Evolutionary conservation across 1,139 yeast genomes (phyloP), one percentile per base, ranked within the genome.

Genomic region (Kodamaea fungicola): DNA sequence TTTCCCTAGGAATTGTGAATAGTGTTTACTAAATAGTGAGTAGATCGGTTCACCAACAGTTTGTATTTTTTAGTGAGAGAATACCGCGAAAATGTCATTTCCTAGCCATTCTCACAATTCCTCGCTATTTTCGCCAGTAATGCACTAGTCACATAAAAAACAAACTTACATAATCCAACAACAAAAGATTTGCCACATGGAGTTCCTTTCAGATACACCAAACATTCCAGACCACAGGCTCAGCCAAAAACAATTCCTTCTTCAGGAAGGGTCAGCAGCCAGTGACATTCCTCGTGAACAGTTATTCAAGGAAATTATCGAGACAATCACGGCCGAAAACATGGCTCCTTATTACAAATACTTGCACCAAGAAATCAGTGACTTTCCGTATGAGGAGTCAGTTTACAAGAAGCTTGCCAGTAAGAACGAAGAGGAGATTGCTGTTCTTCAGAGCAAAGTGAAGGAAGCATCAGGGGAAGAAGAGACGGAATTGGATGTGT

Each of bases 331-430:
- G 46, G 64, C 68, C 24, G 78, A 81, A 33, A 71, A 78, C 46
- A 73, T 88, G 70, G 96, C 88, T 1, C 95, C 97, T n/a, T 85
- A 87, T 57, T 92, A 89, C 62, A 66, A 79, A 51, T 76, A 82
- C 55, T 68, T 92, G 39, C 74, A 74, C 49, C 64, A 74, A 30
- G 82, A 80, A 40, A 67, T 65, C 35, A 73, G 47, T 49, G 55
- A 39, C 23, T 62, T 69, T 51, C 61, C 67, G 13, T 85, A 80
- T 74, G 92, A 89, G 51, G 76, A 81, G 46, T 37, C 55, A 0
- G 51, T 79, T 30, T 84, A 82, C 57, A 59, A 75, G 25, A 49
- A 67, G 31, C 58, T 89, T 51, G 51, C 57, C n/a, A 62, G 58
- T 6, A 69, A 59, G 31, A 92, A 90, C 57, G 76, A 74, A 16